Conservation (phyloP, 2,329 filamentous ascomycete genomes). For the Neofusicoccum laricinum region DNA sequence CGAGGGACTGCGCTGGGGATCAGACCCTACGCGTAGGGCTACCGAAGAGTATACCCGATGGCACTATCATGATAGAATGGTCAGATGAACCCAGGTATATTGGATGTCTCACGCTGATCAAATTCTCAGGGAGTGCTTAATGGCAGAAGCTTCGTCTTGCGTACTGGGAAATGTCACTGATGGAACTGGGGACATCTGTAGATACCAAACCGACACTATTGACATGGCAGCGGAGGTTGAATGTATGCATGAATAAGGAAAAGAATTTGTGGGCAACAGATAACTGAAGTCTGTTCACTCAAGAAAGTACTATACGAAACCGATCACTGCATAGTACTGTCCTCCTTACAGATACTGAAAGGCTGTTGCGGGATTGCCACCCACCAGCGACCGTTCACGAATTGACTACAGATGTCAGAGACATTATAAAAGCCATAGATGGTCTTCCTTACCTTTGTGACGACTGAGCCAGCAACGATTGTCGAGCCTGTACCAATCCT, state of each 20-base stretch:
- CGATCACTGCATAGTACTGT: too few relatives aligned
- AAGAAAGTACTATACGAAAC: too few relatives aligned
- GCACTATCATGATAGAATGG: neutral
- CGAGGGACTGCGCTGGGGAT: neutral
- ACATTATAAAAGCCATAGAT: neutral
- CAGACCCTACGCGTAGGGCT: neutral
- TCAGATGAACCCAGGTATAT: neutral
- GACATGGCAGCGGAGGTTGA: neutral
- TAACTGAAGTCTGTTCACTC: too few relatives aligned
- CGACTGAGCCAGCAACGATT: slow-evolving; percentile 54
- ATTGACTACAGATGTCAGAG: neutral
- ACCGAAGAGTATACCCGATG: neutral
- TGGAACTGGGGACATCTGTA: neutral
- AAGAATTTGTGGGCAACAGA: too few relatives aligned
- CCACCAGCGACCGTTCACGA: neutral
- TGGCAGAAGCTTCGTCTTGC: neutral
- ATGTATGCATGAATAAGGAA: neutral
- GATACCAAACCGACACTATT: neutral
- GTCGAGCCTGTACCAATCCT: slow-evolving; percentile 54
- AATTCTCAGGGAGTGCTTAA: neutral
- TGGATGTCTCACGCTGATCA: neutral
- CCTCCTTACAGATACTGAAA: too few relatives aligned
- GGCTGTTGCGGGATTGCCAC: neutral
- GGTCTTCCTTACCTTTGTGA: slow-evolving; percentile 24
- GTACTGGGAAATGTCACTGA: neutral